A percentile compares a stretch with the other conserved stretches of the same genome.
phyloP scores from a whole-genome alignment of 1,284 basidiomycete genomes.

The Cryptococcus sp. region DNA sequence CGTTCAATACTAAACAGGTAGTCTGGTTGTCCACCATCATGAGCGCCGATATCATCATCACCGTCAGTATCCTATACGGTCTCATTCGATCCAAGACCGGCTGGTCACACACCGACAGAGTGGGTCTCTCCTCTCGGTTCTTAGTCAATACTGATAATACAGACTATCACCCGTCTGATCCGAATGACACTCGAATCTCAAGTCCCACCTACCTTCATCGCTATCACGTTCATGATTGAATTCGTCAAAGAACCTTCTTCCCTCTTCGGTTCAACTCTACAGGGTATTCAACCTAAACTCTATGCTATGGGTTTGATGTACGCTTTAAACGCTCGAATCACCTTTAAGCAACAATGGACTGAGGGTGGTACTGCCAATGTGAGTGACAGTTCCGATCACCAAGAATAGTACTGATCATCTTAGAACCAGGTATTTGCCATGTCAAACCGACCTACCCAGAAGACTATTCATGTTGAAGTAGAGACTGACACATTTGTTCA shows the following conservation, averaged over 20 bases:
- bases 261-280: slow-evolving; percentile 18
- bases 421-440: slow-evolving; percentile 11
- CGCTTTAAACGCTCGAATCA: slow-evolving; percentile 22
- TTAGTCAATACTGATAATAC: neutral
- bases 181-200: slow-evolving; percentile 29
- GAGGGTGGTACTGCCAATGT: slow-evolving; percentile 3
- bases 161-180: slow-evolving; percentile 21
- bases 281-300: slow-evolving; percentile 24
- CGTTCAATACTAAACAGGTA: neutral
- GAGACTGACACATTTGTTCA: slow-evolving; percentile 22
- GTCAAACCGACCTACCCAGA: slow-evolving; percentile 5
- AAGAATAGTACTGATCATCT: neutral
- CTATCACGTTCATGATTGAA: slow-evolving; percentile 18
- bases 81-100: slow-evolving; percentile 21
- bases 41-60: slow-evolving; percentile 27
- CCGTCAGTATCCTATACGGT: slow-evolving; percentile 17
- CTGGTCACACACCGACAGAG: slow-evolving; percentile 28
- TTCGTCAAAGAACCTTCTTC: slow-evolving; percentile 15
- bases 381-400: neutral
- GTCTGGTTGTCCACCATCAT: slow-evolving; percentile 23
- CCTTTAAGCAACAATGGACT: slow-evolving; percentile 3
- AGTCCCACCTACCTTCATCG: slow-evolving; percentile 20
- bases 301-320: slow-evolving; percentile 26
- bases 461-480: slow-evolving; percentile 22
- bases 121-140: neutral